A percentile compares a stretch with the other conserved stretches of the same genome.
Evolutionary conservation across 1,139 yeast species (phyloP).

Genomic region (Saccharomyces pastorianus): DNA sequence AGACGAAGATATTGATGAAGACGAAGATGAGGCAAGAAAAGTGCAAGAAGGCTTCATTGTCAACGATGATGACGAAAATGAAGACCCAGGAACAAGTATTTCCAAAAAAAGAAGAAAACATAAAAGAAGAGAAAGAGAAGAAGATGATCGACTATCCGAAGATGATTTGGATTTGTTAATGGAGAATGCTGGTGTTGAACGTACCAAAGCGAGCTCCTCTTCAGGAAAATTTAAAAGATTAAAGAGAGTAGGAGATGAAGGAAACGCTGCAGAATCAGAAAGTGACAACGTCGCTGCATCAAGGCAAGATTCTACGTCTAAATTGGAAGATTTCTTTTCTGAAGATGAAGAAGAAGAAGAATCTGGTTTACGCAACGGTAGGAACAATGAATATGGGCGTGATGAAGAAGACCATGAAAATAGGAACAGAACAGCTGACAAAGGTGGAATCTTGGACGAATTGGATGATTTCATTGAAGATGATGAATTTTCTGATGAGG

Average conservation of each 20-base stretch:
- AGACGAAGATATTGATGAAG: constrained; percentile 68
- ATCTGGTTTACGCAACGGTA: not conserved
- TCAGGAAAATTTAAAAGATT: constrained; percentile 66
- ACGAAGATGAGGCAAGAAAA: constrained; percentile 64
- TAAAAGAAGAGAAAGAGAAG: constrained; percentile 30
- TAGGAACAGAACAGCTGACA: constrained; percentile 29
- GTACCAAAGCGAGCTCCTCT: constrained; percentile 35
- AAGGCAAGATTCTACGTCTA: constrained; percentile 28
- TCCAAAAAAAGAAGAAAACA: constrained; percentile 39
- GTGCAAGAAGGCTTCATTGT: constrained; percentile 91
- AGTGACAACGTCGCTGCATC: constrained; percentile 29
- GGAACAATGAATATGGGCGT: constrained; percentile 26
- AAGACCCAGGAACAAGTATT: constrained; percentile 36
- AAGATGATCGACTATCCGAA: constrained; percentile 70
- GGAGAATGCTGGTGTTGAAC: constrained; percentile 74
- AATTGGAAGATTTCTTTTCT: constrained; percentile 72
- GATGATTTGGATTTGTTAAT: constrained; percentile 87
- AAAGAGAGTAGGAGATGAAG: constrained; percentile 50
- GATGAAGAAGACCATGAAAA: constrained; percentile 24
- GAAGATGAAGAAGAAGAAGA: constrained; percentile 63
- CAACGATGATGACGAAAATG: constrained; percentile 76
- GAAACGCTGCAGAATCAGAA: constrained; percentile 16
- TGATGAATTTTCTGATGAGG: constrained; percentile 91
- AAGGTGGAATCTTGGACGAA: constrained; percentile 49
- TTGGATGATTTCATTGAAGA: constrained; percentile 96